A percentile compares a stretch with the other conserved stretches of the same genome.
Evolutionary conservation across 2,329 filamentous ascomycete species (phyloP).

Genomic region (Hirsutella thompsonii): DNA sequence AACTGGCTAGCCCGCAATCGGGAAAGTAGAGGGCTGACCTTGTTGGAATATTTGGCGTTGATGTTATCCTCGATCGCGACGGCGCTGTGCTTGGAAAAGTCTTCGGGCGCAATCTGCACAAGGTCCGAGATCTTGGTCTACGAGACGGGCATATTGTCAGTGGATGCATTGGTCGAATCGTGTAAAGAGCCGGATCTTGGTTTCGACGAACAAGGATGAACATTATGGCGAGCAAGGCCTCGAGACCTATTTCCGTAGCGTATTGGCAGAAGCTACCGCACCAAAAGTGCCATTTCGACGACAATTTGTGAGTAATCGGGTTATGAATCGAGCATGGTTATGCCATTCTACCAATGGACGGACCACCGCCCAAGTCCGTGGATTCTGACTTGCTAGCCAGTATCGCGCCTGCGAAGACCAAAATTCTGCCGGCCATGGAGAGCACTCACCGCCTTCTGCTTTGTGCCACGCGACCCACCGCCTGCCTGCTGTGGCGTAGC

Average conservation of each 20-base stretch:
- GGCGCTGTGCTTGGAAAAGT: constrained; percentile 72
- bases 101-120: constrained; percentile 79
- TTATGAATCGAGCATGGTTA: background rate
- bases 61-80: constrained; percentile 92
- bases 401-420: background rate
- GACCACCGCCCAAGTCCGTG: too few species aligned
- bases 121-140: constrained; percentile 91
- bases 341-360: too few species aligned
- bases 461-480: background rate
- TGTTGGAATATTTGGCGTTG: constrained; percentile 93
- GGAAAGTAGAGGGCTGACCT: constrained; percentile 32
- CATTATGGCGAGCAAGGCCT: background rate
- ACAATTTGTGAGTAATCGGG: background rate
- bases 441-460: constrained; percentile 3
- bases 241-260: background rate
- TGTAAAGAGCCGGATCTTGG: background rate
- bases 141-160: background rate
- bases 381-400: too few species aligned
- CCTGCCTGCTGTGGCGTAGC: background rate
- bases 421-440: background rate
- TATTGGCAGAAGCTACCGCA: background rate
- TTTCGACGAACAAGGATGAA: constrained; percentile 3
- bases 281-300: background rate
- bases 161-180: background rate
- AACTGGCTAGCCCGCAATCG: background rate